Base-by-base conservation (phyloP, 805 yeast species). In the Starmerella vitae region DNA sequence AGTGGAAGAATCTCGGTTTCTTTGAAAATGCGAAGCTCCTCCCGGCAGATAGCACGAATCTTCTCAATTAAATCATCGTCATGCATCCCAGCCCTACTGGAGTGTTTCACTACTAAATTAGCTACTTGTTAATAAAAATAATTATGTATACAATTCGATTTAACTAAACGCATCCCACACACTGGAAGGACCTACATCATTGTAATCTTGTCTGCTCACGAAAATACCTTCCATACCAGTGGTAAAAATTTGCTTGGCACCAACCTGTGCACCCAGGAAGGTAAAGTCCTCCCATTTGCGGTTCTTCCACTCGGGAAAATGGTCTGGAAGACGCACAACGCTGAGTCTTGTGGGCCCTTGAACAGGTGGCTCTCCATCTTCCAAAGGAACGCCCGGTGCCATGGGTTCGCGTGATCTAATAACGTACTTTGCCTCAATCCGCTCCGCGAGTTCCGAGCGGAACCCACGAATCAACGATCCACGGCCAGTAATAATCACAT, bases 221-320 rank as follows among this genome's bases (percentile, higher is more conserved):
- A 72, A 85, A 27, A 56, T 55, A 31, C 79, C 85, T 41, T 75
- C 78, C 41, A 68, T 64, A 13, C 70, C 59, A 36, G 76, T 75
- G 7, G 76, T 72, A 54, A 80, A 86, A 12, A 82, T 72, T 62
- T 84, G 94, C 59, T 82, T 84, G 15, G 94, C 74, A 32, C 83
- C 78, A 35, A 86, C 80, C 59, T 84, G 82, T 2, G 81, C 93
- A 2, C 97, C 97, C 45, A 86, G 62, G 54, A 86, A 83, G 42
- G 74, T 68, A 24, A 78, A 72, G 49, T 82, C 85, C 42, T 78
- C 76, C 70, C 78, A 77, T 1, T 88, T 85, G 25, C 58, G 58
- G 34, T 73, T 74, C 61, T 86, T 86, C 96, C 96, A 88, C 49
- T 83, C 94, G 1, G 94, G 82, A 61, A 88, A 88, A 59, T 88